phyloP scores from a whole-genome alignment of 495 filamentous ascomycete species.

The Neurospora sp. region DNA sequence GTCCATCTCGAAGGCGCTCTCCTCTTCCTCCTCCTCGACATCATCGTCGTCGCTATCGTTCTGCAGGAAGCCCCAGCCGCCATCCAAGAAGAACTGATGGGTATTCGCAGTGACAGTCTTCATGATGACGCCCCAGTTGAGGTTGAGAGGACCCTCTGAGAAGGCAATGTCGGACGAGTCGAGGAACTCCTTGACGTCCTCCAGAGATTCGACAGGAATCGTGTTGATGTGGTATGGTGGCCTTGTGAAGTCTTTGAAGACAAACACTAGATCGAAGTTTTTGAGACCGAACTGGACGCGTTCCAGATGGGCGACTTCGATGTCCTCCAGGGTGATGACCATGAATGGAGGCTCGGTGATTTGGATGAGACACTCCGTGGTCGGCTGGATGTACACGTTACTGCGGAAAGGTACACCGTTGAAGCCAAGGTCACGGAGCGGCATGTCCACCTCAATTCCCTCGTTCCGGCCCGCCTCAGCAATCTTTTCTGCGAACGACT shows the following conservation, averaged over 20 bases:
- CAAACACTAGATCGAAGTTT: conserved; percentile 97
- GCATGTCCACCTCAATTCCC: conserved; percentile 82
- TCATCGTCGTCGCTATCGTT: conserved; percentile 83
- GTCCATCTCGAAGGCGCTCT: conserved; percentile 80
- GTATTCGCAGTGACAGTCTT: conserved; percentile 93
- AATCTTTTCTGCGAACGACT: conserved; percentile 95
- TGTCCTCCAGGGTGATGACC: conserved; percentile 87
- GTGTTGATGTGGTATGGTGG: conserved; percentile 91
- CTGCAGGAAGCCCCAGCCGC: conserved; percentile 88
- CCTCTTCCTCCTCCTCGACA: conserved; percentile 68
- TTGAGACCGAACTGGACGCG: conserved; percentile 97
- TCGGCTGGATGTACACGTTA: conserved; percentile 89
- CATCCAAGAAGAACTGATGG: conserved; percentile 88
- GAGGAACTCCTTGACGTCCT: conserved; percentile 96
- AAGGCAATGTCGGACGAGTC: conserved; percentile 90
- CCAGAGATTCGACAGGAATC: conserved; percentile 89
- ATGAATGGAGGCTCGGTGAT: conserved; percentile 95
- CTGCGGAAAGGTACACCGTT: conserved; percentile 91
- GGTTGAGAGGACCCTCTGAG: conserved; percentile 89
- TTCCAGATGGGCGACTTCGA: conserved; percentile 93
- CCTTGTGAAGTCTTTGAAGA: conserved; percentile 91
- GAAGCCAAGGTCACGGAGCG: conserved; percentile 93
- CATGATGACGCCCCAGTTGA: conserved; percentile 99
- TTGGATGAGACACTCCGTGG: conserved; percentile 96
- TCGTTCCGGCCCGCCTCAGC: conserved; percentile 82